These are phyloP conservation scores for Magnaporthiopsis rhizophila DNA, from an alignment of 2,329 filamentous ascomycete genomes.

Conservation along the genomic window DNA sequence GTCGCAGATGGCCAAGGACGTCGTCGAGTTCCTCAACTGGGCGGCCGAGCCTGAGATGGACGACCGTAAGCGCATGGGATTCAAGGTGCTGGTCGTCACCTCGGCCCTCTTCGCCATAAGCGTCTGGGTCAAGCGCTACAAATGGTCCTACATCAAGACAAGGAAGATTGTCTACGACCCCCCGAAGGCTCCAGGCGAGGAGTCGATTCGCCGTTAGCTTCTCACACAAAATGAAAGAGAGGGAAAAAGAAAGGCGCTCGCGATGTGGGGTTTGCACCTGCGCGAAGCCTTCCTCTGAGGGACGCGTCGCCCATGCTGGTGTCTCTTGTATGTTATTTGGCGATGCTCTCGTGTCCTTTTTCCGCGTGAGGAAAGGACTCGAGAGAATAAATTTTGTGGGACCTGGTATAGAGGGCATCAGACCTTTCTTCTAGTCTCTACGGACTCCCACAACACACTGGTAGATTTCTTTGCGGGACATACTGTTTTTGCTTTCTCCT, in stretches of 20 bases:
- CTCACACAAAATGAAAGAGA: neutral
- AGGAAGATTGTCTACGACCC: conserved; percentile 88
- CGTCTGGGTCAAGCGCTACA: conserved; percentile 99
- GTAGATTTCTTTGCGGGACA: conserved; percentile 14
- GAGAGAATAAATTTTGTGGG: conserved; percentile 21
- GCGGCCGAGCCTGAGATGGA: conserved; percentile 98
- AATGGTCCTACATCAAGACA: conserved; percentile 95
- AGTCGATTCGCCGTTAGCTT: neutral
- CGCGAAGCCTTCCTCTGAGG: neutral
- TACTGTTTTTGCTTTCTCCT: neutral
- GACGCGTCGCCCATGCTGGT: conserved; percentile 4
- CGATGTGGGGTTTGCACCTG: neutral
- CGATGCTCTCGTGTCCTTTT: conserved; percentile 8
- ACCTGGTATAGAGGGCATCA: conserved; percentile 32
- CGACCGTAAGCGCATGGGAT: conserved; percentile 98
- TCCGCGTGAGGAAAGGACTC: conserved; percentile 9
- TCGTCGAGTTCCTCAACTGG: conserved; percentile 99
- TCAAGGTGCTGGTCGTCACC: conserved; percentile 84
- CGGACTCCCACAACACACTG: conserved; percentile 13
- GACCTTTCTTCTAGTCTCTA: conserved; percentile 18
- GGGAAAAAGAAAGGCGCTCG: no score
- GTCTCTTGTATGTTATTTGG: conserved; percentile 26
- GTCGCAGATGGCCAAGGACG: conserved; percentile 99
- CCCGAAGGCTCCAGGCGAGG: conserved; percentile 36
- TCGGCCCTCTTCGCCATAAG: conserved; percentile 75